Evolutionary conservation across 495 filamentous ascomycete genomes (phyloP).

Genomic region (Aspergillus asperescens): DNA sequence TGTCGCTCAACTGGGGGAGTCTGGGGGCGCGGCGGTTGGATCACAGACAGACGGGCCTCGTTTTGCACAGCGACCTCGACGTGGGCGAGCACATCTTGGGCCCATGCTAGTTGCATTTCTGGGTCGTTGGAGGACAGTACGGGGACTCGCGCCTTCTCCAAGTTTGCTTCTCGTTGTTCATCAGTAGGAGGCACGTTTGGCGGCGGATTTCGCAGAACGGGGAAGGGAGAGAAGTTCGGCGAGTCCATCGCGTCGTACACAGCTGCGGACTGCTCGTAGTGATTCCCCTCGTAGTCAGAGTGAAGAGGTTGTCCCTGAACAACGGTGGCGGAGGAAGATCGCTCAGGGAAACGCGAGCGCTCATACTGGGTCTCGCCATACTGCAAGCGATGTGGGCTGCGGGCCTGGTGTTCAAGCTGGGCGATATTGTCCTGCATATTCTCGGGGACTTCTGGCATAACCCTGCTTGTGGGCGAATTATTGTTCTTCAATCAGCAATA

Average conservation of each 20-base stretch:
- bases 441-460: conserved; percentile 72
- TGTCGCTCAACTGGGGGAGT: conserved; percentile 88
- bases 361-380: conserved; percentile 36
- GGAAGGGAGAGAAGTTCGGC: conserved; percentile 88
- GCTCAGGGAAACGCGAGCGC: conserved; percentile 39
- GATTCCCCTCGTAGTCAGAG: conserved; percentile 26
- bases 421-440: conserved; percentile 91
- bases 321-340: conserved; percentile 34
- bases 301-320: conserved; percentile 32
- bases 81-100: conserved; percentile 83
- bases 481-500: conserved; percentile 14
- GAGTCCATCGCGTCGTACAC: conserved; percentile 51
- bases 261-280: conserved; percentile 41
- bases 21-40: conserved; percentile 56
- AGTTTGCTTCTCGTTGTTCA: conserved; percentile 82
- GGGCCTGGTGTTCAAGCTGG: conserved; percentile 77
- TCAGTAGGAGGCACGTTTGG: conserved; percentile 91
- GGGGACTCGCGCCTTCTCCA: conserved; percentile 73
- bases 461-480: conserved; percentile 37
- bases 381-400: conserved; percentile 38
- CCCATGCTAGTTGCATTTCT: conserved; percentile 95
- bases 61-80: conserved; percentile 76
- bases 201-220: conserved; percentile 70
- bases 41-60: conserved; percentile 59
- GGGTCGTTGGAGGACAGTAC: conserved; percentile 93